Base-by-base conservation (phyloP, 495 filamentous ascomycete genomes). In the Polyplosphaeria fusca region DNA sequence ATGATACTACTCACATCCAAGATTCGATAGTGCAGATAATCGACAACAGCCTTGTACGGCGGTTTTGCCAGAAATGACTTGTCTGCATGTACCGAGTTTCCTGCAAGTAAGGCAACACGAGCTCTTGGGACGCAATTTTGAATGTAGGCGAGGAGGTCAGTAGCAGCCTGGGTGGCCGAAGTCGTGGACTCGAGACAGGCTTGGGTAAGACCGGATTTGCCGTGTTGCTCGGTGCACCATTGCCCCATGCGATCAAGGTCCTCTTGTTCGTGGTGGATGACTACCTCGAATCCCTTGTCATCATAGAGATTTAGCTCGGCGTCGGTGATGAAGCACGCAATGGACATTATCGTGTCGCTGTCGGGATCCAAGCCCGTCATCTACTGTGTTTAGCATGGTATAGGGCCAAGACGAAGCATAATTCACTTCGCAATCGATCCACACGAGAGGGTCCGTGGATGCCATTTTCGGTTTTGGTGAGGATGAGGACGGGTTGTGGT, bases 321-420 rank as follows among this genome's bases (percentile, higher is more conserved):
- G 63, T 92, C 83, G 5, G 94, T 98, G 67, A 98, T 81, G 73
- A 94, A 87, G 74, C 93, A 98, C 71, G 86, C 93, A 26, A 98
- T 86, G 67, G 94, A 89, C 61, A 98, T 82, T 65, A 98, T 95
- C 14, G 82, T 79, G 64, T 97, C 94, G 18, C 70, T 80, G 25
- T 86, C 80, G 1, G 82, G 74, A 68, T 95, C 77, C 3, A 98
- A 82, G 2, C 93, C 93, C 2, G 94, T 96, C 93, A 98, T 98
- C 91, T 96, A 59, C n/a, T n/a, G n/a, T n/a, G n/a, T 35, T 35
- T 14, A 35, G 7, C 30, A 35, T 35, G 7, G 14, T 35, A 14
- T 35, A 35, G 7, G 14, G 14, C 30, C 30, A 35, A 35, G 30
- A 7, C 30, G n/a, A 35, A 35, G 30, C 30, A 35, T 7, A 7